Conservation (phyloP, 257 asterid genomes). For the Fraxinus excelsior region DNA sequence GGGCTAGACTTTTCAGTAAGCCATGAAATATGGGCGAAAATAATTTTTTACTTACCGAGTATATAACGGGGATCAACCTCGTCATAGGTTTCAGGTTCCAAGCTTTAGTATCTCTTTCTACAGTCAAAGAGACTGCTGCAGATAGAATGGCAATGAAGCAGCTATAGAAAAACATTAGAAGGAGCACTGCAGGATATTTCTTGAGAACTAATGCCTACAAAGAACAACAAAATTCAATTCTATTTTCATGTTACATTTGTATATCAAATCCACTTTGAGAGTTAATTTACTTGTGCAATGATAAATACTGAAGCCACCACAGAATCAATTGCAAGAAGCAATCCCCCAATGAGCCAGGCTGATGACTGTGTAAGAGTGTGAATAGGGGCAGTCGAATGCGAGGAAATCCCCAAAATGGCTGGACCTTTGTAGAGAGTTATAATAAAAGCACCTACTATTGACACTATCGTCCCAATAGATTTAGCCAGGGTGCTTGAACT, state of each 20-base stretch:
- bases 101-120: slow-evolving; percentile 41
- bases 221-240: background rate
- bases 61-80: slow-evolving; percentile 56
- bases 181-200: slow-evolving; percentile 59
- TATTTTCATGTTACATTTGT: background rate
- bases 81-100: slow-evolving; percentile 52
- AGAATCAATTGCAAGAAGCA: slow-evolving; percentile 47
- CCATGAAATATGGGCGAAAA: too few species aligned
- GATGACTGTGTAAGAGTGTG: slow-evolving; percentile 38
- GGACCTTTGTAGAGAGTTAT: slow-evolving; percentile 64
- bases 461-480: slow-evolving; percentile 47
- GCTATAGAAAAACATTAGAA: slow-evolving; percentile 70
- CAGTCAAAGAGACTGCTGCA: slow-evolving; percentile 41
- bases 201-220: slow-evolving; percentile 56
- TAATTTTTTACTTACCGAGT: slow-evolving; percentile 45
- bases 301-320: slow-evolving; percentile 46
- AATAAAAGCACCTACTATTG: slow-evolving; percentile 55
- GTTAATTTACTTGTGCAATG: slow-evolving; percentile 51
- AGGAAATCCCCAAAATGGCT: slow-evolving; percentile 30
- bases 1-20: too few species aligned
- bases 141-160: slow-evolving; percentile 49
- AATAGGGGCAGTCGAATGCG: slow-evolving; percentile 24
- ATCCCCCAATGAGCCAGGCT: slow-evolving; percentile 61
- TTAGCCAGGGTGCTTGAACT: slow-evolving; percentile 50
- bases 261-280: background rate